These are phyloP conservation scores for Crataegus laevigata DNA, from an alignment of 306 rosid species.

Conservation along the genomic window DNA sequence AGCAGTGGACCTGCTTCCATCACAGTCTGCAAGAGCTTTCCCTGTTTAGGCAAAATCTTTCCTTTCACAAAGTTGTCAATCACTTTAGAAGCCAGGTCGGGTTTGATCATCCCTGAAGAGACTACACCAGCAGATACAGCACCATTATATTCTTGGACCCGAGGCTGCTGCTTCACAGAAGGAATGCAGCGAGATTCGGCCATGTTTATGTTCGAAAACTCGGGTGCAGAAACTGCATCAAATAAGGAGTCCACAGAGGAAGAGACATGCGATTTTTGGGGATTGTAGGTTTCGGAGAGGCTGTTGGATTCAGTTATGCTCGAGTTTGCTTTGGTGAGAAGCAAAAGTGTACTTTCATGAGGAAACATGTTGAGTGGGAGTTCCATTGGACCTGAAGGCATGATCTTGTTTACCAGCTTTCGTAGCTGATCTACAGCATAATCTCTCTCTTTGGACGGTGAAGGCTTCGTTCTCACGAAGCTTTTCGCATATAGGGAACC, in stretches of 20 bases:
- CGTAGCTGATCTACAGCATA: constrained; percentile 52
- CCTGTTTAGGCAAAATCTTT: constrained; percentile 51
- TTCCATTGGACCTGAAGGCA: constrained; percentile 16
- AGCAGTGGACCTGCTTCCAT: constrained; percentile 63
- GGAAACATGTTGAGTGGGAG: constrained; percentile 8
- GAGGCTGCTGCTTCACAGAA: constrained; percentile 18
- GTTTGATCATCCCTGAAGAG: constrained; percentile 16
- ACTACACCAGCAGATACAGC: constrained; percentile 4
- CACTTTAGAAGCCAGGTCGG: constrained; percentile 31
- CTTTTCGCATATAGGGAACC: constrained; percentile 67
- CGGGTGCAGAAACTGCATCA: constrained; percentile 55
- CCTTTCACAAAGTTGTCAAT: constrained; percentile 36
- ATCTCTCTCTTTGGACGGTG: constrained; percentile 46
- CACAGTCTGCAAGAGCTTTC: constrained; percentile 57
- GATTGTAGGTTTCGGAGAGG: constrained; percentile 38
- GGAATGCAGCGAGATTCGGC: constrained; percentile 39
- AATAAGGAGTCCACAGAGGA: constrained; percentile 62
- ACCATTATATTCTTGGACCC: constrained; percentile 18
- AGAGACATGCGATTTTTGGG: constrained; percentile 39
- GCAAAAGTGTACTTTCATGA: constrained; percentile 26
- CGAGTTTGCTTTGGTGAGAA: constrained; percentile 54
- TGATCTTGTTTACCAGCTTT: constrained; percentile 22
- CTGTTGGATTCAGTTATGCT: constrained; percentile 45
- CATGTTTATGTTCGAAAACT: constrained; percentile 45
- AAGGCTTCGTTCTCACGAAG: constrained; percentile 47